phyloP scores from a whole-genome alignment of 2,329 filamentous ascomycete species.

The Cercospora janseana region DNA sequence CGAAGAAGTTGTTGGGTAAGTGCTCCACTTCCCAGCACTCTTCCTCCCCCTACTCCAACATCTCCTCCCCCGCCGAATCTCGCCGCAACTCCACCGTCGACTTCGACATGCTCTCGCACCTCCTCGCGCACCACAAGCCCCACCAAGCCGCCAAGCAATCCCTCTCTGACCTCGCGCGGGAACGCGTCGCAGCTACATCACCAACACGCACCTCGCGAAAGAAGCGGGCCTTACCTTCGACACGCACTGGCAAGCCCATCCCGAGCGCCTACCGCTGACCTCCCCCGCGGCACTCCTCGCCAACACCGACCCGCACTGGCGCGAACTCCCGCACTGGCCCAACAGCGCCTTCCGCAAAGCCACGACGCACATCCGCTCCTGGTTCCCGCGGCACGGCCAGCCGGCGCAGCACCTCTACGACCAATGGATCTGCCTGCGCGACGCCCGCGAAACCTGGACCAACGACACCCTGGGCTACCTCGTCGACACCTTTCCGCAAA shows the following conservation, averaged over 20 bases:
- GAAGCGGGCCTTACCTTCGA: slow-evolving; percentile 58
- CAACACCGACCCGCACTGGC: slow-evolving; percentile 51
- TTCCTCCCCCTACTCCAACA: slow-evolving; percentile 12
- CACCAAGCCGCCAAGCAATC: not conserved
- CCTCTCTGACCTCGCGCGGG: not conserved
- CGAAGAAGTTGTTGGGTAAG: slow-evolving; percentile 58
- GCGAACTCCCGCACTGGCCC: slow-evolving; percentile 44
- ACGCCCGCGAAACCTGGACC: slow-evolving; percentile 62
- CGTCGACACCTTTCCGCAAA: slow-evolving; percentile 66
- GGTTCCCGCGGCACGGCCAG: slow-evolving; percentile 52
- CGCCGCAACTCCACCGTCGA: slow-evolving; percentile 15
- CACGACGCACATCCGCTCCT: slow-evolving; percentile 51
- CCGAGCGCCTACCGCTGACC: slow-evolving; percentile 39
- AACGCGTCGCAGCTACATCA: slow-evolving; percentile 54
- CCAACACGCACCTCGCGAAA: slow-evolving; percentile 59
- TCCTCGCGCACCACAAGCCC: not conserved
- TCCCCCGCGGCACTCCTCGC: slow-evolving; percentile 44
- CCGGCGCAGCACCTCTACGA: slow-evolving; percentile 50
- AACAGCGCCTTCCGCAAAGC: slow-evolving; percentile 51
- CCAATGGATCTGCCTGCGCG: slow-evolving; percentile 65
- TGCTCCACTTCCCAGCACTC: slow-evolving; percentile 14
- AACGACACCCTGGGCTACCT: slow-evolving; percentile 64
- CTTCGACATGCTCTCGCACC: slow-evolving; percentile 19
- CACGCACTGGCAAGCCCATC: slow-evolving; percentile 55
- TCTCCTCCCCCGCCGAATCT: slow-evolving; percentile 13